Evolutionary conservation across 441 rosid genomes (phyloP).

Genomic region (Kokia cookei): DNA sequence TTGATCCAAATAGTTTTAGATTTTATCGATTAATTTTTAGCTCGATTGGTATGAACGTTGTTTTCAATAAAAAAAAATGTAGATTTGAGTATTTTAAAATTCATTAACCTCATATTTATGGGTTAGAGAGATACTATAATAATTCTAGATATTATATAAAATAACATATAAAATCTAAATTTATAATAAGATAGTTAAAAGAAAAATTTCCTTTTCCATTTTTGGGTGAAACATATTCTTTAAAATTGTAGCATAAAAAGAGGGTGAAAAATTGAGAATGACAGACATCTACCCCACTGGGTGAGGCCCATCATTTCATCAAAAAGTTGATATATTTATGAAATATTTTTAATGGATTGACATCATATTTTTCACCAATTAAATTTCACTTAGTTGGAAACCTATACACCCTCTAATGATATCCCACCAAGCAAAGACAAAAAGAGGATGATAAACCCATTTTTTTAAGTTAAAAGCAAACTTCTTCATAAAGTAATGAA

Average conservation of each 20-base stretch:
- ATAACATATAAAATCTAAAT: too few species aligned
- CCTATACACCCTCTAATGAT: neutral
- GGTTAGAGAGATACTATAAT: too few species aligned
- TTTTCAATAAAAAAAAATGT: too few species aligned
- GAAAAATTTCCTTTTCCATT: neutral
- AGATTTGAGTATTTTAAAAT: too few species aligned
- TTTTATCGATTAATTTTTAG: too few species aligned
- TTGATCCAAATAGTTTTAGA: too few species aligned
- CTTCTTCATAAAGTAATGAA: neutral
- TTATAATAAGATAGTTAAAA: too few species aligned
- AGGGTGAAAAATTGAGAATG: neutral
- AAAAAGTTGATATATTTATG: neutral
- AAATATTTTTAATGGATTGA: neutral
- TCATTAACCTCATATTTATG: too few species aligned
- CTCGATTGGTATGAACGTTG: too few species aligned
- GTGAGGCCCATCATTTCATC: neutral
- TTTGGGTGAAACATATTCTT: neutral
- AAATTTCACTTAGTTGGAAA: neutral
- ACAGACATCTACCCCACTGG: neutral
- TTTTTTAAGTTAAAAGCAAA: neutral
- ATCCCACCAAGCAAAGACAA: neutral
- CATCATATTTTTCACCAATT: constrained; percentile 7
- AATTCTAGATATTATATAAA: too few species aligned
- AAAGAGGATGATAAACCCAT: neutral
- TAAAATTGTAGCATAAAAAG: neutral